Evolutionary conservation across 495 filamentous ascomycete genomes (phyloP).

Genomic region (Penicillium psychrofluorescens): DNA sequence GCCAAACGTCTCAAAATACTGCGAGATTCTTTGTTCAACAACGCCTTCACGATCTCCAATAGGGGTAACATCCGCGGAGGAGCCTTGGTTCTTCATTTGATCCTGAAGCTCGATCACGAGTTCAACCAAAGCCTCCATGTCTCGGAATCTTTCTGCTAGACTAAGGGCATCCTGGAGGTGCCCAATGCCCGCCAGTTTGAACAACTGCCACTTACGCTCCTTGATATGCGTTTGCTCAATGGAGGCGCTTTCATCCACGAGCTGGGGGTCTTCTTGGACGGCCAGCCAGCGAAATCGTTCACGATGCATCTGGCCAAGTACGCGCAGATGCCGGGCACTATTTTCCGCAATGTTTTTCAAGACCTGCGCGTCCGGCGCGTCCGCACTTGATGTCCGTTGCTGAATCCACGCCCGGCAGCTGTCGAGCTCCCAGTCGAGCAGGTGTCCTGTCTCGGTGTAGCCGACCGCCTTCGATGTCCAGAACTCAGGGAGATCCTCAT

Average conservation of each 20-base stretch:
- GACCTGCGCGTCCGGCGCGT: constrained; percentile 25
- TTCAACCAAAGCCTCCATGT: constrained; percentile 64
- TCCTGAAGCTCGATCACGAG: constrained; percentile 43
- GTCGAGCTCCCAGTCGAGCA: constrained; percentile 38
- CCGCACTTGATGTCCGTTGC: constrained; percentile 19
- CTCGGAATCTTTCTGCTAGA: constrained; percentile 66
- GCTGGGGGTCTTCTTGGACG: constrained; percentile 39
- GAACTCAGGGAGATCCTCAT: constrained; percentile 60
- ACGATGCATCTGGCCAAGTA: constrained; percentile 51
- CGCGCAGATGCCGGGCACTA: constrained; percentile 46
- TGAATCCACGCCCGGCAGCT: constrained; percentile 36
- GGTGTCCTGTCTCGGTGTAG: constrained; percentile 43
- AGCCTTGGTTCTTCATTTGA: constrained; percentile 21
- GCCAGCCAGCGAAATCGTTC: constrained; percentile 58
- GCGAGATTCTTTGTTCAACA: constrained; percentile 40
- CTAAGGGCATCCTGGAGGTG: constrained; percentile 59
- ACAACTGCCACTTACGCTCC: constrained; percentile 51
- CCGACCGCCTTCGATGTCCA: constrained; percentile 61
- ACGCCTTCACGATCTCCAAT: constrained; percentile 17
- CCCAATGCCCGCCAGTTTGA: constrained; percentile 61
- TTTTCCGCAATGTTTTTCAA: constrained; percentile 43
- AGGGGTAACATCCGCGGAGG: constrained; percentile 1
- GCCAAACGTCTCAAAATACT: constrained; percentile 69
- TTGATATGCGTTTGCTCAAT: constrained; percentile 42
- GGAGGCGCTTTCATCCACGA: constrained; percentile 34